phyloP scores from a whole-genome alignment of 306 rosid genomes.

The Hippophae tibetana region DNA sequence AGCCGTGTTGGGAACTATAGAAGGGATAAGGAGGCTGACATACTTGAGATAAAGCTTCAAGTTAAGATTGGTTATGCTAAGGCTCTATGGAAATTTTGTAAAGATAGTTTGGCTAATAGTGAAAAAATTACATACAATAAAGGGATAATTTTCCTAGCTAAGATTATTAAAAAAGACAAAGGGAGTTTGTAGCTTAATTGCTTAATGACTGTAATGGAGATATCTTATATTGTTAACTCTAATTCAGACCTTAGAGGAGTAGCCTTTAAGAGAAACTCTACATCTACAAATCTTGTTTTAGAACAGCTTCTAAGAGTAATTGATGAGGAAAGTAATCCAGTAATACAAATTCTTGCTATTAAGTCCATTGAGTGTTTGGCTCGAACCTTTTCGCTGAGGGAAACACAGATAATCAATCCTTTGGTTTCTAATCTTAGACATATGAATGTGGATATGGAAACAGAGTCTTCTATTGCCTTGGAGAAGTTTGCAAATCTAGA shows the following conservation, averaged over 20 bases:
- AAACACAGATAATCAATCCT: constrained; percentile 56
- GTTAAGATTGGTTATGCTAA: constrained; percentile 57
- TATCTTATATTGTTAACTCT: constrained; percentile 52
- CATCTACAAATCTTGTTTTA: constrained; percentile 58
- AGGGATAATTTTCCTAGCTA: constrained; percentile 83
- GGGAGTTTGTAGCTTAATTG: constrained; percentile 61
- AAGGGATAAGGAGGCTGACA: constrained; percentile 52
- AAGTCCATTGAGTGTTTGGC: constrained; percentile 75
- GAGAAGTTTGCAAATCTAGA: constrained; percentile 49
- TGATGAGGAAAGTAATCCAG: constrained; percentile 26
- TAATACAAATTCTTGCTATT: constrained; percentile 54
- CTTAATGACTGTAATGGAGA: constrained; percentile 81
- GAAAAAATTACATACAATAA: constrained; percentile 66
- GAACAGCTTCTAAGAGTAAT: constrained; percentile 68
- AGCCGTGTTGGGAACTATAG: constrained; percentile 38
- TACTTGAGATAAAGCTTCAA: constrained; percentile 39
- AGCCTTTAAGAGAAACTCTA: constrained; percentile 63
- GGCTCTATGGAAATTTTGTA: constrained; percentile 79
- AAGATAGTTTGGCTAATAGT: constrained; percentile 40
- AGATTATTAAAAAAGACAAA: constrained; percentile 51
- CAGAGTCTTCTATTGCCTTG: constrained; percentile 35
- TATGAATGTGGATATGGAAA: constrained; percentile 55
- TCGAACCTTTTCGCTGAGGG: constrained; percentile 66
- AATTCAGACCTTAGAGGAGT: constrained; percentile 57
- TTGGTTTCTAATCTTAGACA: constrained; percentile 58